Conservation (phyloP, 805 yeast species). For the Saccharomycopsis sp. region DNA sequence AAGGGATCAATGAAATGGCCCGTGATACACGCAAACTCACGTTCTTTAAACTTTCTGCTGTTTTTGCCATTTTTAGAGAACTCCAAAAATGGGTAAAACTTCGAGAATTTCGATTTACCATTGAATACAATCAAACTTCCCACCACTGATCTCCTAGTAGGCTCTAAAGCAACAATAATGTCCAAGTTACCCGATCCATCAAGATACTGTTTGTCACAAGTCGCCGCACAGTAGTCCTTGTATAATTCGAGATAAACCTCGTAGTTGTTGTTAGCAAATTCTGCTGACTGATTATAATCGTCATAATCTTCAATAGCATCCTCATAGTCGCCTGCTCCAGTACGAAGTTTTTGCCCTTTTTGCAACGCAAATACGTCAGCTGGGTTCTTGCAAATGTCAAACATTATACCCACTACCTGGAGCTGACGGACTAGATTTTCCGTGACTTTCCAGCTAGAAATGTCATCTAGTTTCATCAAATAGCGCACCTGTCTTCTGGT, state of each 20-base stretch:
- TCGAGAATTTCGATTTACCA: slow-evolving; percentile 37
- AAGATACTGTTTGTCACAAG: slow-evolving; percentile 11
- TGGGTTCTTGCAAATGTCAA: slow-evolving; percentile 37
- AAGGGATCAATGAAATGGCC: slow-evolving; percentile 49
- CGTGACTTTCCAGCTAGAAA: slow-evolving; percentile 46
- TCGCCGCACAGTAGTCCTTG: slow-evolving; percentile 24
- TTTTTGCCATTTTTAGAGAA: slow-evolving; percentile 27
- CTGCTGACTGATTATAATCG: slow-evolving; percentile 35
- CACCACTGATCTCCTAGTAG: slow-evolving; percentile 43
- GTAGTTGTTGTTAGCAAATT: slow-evolving; percentile 31
- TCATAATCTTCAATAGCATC: background rate
- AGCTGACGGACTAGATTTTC: slow-evolving; percentile 47
- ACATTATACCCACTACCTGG: slow-evolving; percentile 34
- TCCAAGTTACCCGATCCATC: slow-evolving; percentile 31
- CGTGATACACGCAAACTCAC: slow-evolving; percentile 41
- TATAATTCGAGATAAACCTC: slow-evolving; percentile 22
- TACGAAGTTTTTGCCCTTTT: slow-evolving; percentile 19
- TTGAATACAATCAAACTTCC: slow-evolving; percentile 34
- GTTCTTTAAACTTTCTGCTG: background rate
- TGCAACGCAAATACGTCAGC: slow-evolving; percentile 40
- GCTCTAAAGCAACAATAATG: slow-evolving; percentile 48
- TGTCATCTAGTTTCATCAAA: slow-evolving; percentile 36
- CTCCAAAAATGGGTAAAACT: slow-evolving; percentile 46
- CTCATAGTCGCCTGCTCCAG: background rate
- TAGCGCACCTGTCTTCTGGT: slow-evolving; percentile 36